Base-by-base conservation (phyloP, 768 basidiomycete genomes). In the Candolleomyces eurysporus region DNA sequence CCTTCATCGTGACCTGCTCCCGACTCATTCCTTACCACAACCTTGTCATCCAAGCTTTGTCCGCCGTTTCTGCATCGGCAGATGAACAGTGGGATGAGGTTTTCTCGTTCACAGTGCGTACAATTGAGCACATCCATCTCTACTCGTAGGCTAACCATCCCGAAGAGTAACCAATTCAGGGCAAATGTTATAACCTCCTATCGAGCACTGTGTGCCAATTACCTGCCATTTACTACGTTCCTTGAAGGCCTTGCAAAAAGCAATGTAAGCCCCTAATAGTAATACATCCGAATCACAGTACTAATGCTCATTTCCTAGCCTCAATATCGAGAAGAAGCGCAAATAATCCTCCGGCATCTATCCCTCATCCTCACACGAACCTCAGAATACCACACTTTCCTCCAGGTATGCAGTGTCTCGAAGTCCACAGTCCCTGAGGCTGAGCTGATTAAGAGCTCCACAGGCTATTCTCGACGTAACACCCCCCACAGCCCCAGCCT, bases 161-260 rank as follows among this genome's bases (percentile, higher is more conserved):
- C 57, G 19, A 52, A 72, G 71, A 64, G 73, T 56, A 69, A 68
- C 48, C 50, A 61, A 4, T 64, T 70, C 7, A 67, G 68, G 9
- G 71, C 71, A 26, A 71, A 68, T 17, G 70, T 75, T 19, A 68
- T 72, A 2, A 66, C 67, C 19, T 72, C 75, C 6, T 79, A 79
- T 55, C 72, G 74, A n/a, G 71, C 74, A 0, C 66, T 76, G 32
- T 76, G 75, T 59, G 71, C 72, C 11, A 74, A 74, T 59, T 75
- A 73, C 60, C 59, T 75, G 13, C 64, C 64, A 10, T 64, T 78
- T 17, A 61, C 64, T 42, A 64, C 68, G 19, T 22, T 19, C 71
- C 72, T 59, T 52, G 77, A 36, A 68, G 72, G 32, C 54, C 61
- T 26, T 49, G 11, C n/a, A 26, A 26, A 26, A 5, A 11, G 11